Evolutionary conservation across 805 yeast genomes (phyloP).

Genomic region (Zygotorulaspora chibaensis): DNA sequence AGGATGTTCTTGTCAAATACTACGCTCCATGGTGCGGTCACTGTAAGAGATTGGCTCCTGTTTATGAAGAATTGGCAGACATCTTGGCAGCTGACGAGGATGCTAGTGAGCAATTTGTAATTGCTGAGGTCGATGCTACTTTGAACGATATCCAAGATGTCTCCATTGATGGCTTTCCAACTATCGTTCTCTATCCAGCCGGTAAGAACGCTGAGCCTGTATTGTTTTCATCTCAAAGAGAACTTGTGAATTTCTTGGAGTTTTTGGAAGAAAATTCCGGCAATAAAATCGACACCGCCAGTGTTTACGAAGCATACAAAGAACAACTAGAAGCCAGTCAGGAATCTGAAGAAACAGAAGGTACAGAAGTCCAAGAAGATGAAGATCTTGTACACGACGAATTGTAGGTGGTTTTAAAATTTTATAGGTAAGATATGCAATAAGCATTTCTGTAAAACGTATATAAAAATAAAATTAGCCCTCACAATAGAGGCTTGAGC

Average conservation of each 20-base stretch:
- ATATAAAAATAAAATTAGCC: no score
- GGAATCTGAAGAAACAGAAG: conserved; percentile 18
- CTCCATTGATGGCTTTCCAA: conserved; percentile 86
- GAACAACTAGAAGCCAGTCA: conserved; percentile 17
- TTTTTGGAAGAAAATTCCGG: conserved; percentile 72
- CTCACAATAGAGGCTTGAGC: no score
- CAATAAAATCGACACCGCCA: conserved; percentile 52
- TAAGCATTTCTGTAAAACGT: no score
- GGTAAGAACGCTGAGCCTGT: conserved; percentile 65
- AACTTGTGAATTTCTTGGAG: conserved; percentile 59
- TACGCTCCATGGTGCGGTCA: conserved; percentile 99
- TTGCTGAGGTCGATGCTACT: conserved; percentile 89
- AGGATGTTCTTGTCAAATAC: conserved; percentile 82
- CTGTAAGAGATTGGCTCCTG: conserved; percentile 87
- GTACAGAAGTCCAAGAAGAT: conserved; percentile 16
- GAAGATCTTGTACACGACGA: conserved; percentile 30
- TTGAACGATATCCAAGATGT: conserved; percentile 76
- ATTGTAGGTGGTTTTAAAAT: conserved; percentile 19
- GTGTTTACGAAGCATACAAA: conserved; percentile 28
- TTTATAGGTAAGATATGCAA: no score
- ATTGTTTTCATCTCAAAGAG: conserved; percentile 66
- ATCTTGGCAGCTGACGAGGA: conserved; percentile 50
- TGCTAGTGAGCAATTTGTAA: conserved; percentile 51
- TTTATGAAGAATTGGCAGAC: conserved; percentile 80
- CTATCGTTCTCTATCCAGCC: conserved; percentile 86